phyloP scores from a whole-genome alignment of 148 eudicot genomes.

The Polygonum maritimum region DNA sequence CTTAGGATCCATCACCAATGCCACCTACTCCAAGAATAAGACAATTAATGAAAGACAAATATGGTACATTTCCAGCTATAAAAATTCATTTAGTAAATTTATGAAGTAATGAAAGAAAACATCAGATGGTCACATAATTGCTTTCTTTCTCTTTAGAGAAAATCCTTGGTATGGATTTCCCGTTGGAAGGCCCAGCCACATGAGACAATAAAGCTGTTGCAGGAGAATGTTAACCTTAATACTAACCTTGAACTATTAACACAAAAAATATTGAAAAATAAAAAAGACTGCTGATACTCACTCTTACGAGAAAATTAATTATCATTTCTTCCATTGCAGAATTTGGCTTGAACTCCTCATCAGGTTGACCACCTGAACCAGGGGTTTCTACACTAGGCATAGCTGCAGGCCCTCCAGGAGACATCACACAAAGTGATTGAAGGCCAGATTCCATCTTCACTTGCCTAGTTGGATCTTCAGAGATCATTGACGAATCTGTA shows the following conservation, averaged over 20 bases:
- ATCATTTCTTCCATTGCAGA: conserved; percentile 99
- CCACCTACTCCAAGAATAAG: conserved; percentile 41
- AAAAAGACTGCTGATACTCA: conserved; percentile 18
- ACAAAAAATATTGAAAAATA: not conserved
- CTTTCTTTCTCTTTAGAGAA: not conserved
- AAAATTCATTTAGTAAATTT: not conserved
- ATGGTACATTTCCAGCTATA: not conserved
- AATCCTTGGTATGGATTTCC: not conserved
- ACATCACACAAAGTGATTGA: conserved; percentile 78
- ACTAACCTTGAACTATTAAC: not conserved
- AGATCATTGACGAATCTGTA: conserved; percentile 48
- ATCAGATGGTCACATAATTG: not conserved
- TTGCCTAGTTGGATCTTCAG: conserved; percentile 76
- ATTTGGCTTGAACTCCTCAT: conserved; percentile 98
- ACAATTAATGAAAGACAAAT: not conserved
- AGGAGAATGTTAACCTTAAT: not conserved
- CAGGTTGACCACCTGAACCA: conserved; percentile 83
- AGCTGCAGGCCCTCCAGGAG: conserved; percentile 88
- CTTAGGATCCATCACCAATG: conserved; percentile 96
- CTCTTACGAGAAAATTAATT: conserved; percentile 94
- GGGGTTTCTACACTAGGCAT: conserved; percentile 87
- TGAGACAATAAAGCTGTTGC: not conserved
- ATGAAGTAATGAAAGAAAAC: not conserved
- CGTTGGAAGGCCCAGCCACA: not conserved
- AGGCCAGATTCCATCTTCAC: conserved; percentile 95